Evolutionary conservation across 352 stramenopile genomes (phyloP).

Genomic region (Phytophthora sp.): DNA sequence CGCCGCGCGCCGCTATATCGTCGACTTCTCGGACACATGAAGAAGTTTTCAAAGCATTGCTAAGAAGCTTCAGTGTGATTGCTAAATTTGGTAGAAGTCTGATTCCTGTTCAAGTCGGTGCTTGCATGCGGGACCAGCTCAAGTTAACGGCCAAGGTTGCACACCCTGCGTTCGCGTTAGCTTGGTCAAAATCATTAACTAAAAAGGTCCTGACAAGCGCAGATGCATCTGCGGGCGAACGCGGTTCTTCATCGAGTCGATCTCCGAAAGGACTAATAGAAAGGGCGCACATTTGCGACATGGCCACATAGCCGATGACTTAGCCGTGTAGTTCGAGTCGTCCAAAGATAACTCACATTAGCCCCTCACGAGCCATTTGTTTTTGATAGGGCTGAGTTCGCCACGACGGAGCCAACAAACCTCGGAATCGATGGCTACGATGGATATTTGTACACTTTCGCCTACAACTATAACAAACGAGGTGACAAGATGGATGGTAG

Average conservation of each 20-base stretch:
- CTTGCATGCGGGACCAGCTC: not conserved
- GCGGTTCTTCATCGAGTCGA: too few relatives aligned
- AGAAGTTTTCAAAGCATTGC: conserved; percentile 20
- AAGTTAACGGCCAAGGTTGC: not conserved
- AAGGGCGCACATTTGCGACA: too few relatives aligned
- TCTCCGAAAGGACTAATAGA: too few relatives aligned
- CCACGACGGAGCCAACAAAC: too few relatives aligned
- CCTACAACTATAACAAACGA: not conserved
- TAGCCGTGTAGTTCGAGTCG: too few relatives aligned
- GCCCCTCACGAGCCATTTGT: too few relatives aligned
- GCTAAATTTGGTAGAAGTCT: not conserved
- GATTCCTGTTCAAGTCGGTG: not conserved
- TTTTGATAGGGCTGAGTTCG: too few relatives aligned
- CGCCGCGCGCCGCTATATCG: too few relatives aligned
- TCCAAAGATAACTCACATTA: too few relatives aligned
- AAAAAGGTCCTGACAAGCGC: not conserved
- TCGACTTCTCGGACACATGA: conserved; percentile 35
- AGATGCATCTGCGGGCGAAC: too few relatives aligned
- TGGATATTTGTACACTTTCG: not conserved
- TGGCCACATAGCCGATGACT: too few relatives aligned
- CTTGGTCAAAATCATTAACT: not conserved
- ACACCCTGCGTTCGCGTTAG: not conserved
- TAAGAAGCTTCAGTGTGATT: not conserved
- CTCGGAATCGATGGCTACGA: too few relatives aligned
- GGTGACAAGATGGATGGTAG: not conserved